Evolutionary conservation across 345 rosid genomes (phyloP).

Genomic region (Citrus unshiu): DNA sequence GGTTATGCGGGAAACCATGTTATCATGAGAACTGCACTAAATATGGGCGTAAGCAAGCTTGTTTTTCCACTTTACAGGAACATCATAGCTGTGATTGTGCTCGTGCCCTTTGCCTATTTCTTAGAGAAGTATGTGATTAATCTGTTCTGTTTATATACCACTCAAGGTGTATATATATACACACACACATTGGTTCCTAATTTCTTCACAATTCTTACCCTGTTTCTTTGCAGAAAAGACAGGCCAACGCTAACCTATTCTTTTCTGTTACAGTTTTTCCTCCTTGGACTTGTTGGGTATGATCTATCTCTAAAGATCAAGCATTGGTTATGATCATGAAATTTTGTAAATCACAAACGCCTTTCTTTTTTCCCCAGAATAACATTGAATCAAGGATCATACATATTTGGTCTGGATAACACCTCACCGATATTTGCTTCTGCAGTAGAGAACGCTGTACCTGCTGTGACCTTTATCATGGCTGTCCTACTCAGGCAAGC

Average conservation of each 20-base stretch:
- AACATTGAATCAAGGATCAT: constrained; percentile 58
- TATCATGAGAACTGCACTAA: constrained; percentile 56
- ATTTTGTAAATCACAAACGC: neutral
- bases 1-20: constrained; percentile 70
- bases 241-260: constrained; percentile 39
- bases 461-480: constrained; percentile 64
- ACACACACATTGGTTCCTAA: neutral
- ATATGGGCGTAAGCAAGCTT: constrained; percentile 73
- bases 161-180: neutral
- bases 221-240: constrained; percentile 38
- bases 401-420: constrained; percentile 57
- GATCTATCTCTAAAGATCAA: neutral
- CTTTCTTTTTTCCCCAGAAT: constrained; percentile 23
- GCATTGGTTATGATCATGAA: neutral
- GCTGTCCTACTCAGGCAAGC: constrained; percentile 51
- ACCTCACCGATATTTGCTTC: constrained; percentile 72
- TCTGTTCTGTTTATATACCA: neutral
- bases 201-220: neutral
- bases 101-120: constrained; percentile 60
- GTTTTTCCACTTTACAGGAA: constrained; percentile 68
- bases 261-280: constrained; percentile 53
- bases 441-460: constrained; percentile 65
- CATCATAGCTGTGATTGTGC: constrained; percentile 52
- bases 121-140: constrained; percentile 46
- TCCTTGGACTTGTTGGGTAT: constrained; percentile 66